Percentiles rank a stretch among this genome's conserved stretches.
phyloP scores from a whole-genome alignment of 1,284 basidiomycete genomes.

The Puccinia brachypodii region DNA sequence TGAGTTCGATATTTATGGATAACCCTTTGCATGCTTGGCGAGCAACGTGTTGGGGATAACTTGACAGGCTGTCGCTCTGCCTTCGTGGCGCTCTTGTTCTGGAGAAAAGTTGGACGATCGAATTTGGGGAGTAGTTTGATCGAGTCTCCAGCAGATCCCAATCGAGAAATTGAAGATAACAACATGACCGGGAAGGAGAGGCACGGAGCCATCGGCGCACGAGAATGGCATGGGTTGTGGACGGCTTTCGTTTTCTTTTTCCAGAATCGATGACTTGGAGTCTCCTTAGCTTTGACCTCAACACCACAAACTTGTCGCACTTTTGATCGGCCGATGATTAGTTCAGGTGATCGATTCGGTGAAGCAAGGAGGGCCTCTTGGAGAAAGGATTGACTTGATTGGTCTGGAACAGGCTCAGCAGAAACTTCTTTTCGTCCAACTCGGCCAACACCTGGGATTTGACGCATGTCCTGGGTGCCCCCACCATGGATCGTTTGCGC shows the following conservation, averaged over 20 bases:
- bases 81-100: not conserved
- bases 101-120: not conserved
- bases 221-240: slow-evolving; percentile 13
- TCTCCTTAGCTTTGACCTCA: not conserved
- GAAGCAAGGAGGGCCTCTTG: not conserved
- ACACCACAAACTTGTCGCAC: not conserved
- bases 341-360: not conserved
- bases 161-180: slow-evolving; percentile 1
- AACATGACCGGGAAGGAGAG: slow-evolving; percentile 14
- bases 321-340: not conserved
- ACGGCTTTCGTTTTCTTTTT: not conserved
- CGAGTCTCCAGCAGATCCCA: not conserved
- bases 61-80: not conserved
- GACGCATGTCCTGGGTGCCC: not conserved
- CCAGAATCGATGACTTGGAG: not conserved
- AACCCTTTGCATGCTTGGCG: not conserved
- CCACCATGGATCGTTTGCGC: not conserved
- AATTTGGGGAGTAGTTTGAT: slow-evolving; percentile 4
- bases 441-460: not conserved
- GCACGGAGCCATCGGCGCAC: not conserved
- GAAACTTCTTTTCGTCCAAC: not conserved
- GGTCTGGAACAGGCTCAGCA: not conserved
- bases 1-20: not conserved
- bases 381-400: not conserved
- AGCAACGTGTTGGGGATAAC: not conserved